These are phyloP conservation scores for Penicillium sp. DNA, from an alignment of 2,329 filamentous ascomycete genomes.

Conservation along the genomic window DNA sequence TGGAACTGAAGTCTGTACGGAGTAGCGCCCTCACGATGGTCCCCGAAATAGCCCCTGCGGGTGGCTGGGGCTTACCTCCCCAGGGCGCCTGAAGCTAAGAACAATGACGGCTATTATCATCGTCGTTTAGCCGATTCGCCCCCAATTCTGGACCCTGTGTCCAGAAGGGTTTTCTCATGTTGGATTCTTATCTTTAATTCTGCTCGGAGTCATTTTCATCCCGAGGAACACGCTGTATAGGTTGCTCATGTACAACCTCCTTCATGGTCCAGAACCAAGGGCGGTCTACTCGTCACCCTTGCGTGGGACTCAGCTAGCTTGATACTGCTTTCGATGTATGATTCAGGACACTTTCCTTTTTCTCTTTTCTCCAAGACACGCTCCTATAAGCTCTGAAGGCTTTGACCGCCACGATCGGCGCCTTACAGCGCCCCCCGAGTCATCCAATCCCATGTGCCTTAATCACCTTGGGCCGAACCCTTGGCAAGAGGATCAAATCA, in stretches of 20 bases:
- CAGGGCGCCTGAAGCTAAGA: background rate
- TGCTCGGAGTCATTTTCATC: background rate
- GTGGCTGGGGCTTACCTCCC: slow-evolving; percentile 7
- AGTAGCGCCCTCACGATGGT: background rate
- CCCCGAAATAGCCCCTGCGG: background rate
- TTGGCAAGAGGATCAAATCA: background rate
- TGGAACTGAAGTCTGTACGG: too few species aligned
- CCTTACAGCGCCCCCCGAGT: background rate
- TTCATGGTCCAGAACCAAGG: slow-evolving; percentile 7
- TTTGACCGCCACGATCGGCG: slow-evolving; percentile 6
- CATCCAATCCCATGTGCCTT: slow-evolving; percentile 4
- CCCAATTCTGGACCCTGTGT: background rate
- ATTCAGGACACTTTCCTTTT: background rate
- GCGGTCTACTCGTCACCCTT: slow-evolving; percentile 12
- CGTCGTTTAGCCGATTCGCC: background rate
- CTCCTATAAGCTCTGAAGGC: background rate
- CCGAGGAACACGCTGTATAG: background rate
- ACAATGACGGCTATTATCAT: background rate
- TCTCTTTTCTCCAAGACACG: background rate
- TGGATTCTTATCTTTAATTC: background rate
- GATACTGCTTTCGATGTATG: background rate
- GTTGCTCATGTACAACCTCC: background rate
- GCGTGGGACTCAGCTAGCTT: slow-evolving; percentile 10
- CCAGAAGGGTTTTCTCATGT: background rate
- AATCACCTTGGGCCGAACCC: background rate